Evolutionary conservation across 2,329 filamentous ascomycete genomes (phyloP), one percentile per base, ranked within the genome.

Genomic region (Emergomyces orientalis): DNA sequence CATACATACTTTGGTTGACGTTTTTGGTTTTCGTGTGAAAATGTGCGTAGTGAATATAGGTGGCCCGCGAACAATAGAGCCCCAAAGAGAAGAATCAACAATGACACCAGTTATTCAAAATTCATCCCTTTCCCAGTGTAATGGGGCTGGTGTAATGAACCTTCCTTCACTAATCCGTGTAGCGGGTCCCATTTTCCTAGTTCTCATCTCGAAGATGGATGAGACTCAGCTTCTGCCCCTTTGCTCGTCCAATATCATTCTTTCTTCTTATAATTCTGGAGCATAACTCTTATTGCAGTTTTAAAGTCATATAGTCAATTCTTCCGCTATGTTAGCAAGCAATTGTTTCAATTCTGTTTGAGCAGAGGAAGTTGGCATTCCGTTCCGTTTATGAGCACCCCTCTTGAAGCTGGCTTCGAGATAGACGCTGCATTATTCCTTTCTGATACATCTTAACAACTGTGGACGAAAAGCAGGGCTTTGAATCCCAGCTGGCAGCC

Each of bases 361-460:
- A 41, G 30, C 6, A 56, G 17, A 60, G 27, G 47, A 60, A 47
- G 30, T 22, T 52, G 51, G 17, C 30, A 62, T 58, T 52, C 13
- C 41, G 14, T 34, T 34, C 41, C 19, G 8, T n/a, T 39, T 30
- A 45, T 8, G 11, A 60, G 30, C n/a, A 37, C 27, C 14, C 3
- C 43, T 51, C 49, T 61, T 47, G 62, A 61, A 63, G 51, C 62
- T 17, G 51, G 39, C 41, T 61, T 63, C 49, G 27, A 57, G 39
- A 39, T 59, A 47, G 13, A 25, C 39, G 17, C 27, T 45, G 4
- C 22, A 17, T 22, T 56, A 39, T 37, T 52, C 22, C 41, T 51
- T 32, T 37, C 32, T 37, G 49, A 25, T 54, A 19, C 25, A 59
- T 34, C 13, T 27, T 34, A 55, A 57, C 56, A 39, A 51, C 41